Evolutionary conservation across 805 yeast genomes (phyloP), one percentile per base, ranked within the genome.

Genomic region (Hemisphaericaspora nanyangensis): DNA sequence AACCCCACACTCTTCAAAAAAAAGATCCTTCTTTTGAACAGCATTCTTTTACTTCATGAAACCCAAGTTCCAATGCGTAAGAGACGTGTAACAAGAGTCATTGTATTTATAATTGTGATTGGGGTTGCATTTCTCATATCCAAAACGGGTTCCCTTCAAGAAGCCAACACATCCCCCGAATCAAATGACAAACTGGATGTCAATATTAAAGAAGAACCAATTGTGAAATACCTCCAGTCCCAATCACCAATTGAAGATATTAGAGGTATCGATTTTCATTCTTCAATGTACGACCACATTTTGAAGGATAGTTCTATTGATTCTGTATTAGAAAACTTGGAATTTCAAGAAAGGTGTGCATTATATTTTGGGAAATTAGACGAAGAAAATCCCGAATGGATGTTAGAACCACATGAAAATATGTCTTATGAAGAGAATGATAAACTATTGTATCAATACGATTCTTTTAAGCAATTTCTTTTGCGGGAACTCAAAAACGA

Each of bases 311-410:
- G 50, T 34, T 46, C 31, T 29, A 24, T 56, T 16, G 46, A 47
- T 34, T 49, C 55, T 12, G 43, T 61, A 7, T 40, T 60, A 24
- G 26, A 28, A 12, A 35, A 44, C 27, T 41, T 55, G 32, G 39
- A 65, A 4, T 50, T 65, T 17, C 47, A 51, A 3, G 58, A 70
- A 34, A 63, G 72, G 38, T 77, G 83, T 52, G 53, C 58, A 29
- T 42, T 58, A 4, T 77, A 74, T 47, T 77, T 77, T 49, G 60
- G 66, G 30, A 66, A 61, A 38, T 52, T 77, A 8, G 65, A 63
- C 46, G 47, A 51, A 16, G 30, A 40, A 8, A 56, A 73, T 35
- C 63, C 65, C 17, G 63, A 72, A 25, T 77, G 83, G 83, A 59
- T 56, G 36, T 41, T 70, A 7, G 46, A 65, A 29, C 72, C 72